Base-by-base conservation (phyloP, 2,329 filamentous ascomycete genomes). In the Aspergillus ochraceus region DNA sequence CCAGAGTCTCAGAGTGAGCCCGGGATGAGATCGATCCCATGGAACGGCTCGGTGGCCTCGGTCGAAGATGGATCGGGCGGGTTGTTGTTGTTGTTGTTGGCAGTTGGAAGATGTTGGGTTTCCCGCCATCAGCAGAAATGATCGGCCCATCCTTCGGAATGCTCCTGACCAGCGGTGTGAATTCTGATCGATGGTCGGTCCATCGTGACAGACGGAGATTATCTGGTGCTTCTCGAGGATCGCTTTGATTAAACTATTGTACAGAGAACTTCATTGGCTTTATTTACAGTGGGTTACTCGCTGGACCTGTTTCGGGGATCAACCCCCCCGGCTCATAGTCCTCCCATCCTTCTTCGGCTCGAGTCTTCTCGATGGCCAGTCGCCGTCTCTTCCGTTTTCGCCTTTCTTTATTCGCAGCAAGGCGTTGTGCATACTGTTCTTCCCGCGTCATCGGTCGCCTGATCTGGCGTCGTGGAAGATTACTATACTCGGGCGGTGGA, bases 341-440 rank as follows among this genome's bases (percentile, higher is more conserved):
- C 51, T 61, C 46, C 66, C 67, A 69, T 19, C 60, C 68, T 12
- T 70, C 68, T 39, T 66, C 66, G 50, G 64, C 61, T 47, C 58
- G 55, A 11, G 57, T 61, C 51, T 36, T 50, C n/a, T 56, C 57
- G 57, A 68, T 68, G 42, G 66, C 64, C 26, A 59, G 19, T 24
- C 52, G 49, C 26, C 67, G 57, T 56, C 69, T 56, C 60, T 67
- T 68, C 46, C 46, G 58, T 60, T 68, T 70, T 20, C 66, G 63
- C 17, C 63, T 59, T 52, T 64, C 61, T 49, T 69, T 70, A 49
- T 55, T 64, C 22, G 55, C 60, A 9, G 60, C 60, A 36, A 63
- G 57, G 22, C 62, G 62, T 36, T 60, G 51, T 20, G 60, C 60
- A 42, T 61, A 56, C 26, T 60, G 62, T 42, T 60, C 55, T 22